Evolutionary conservation across 129 eudicot genomes (phyloP).

Genomic region (Rutidosis leptorrhynchoides): DNA sequence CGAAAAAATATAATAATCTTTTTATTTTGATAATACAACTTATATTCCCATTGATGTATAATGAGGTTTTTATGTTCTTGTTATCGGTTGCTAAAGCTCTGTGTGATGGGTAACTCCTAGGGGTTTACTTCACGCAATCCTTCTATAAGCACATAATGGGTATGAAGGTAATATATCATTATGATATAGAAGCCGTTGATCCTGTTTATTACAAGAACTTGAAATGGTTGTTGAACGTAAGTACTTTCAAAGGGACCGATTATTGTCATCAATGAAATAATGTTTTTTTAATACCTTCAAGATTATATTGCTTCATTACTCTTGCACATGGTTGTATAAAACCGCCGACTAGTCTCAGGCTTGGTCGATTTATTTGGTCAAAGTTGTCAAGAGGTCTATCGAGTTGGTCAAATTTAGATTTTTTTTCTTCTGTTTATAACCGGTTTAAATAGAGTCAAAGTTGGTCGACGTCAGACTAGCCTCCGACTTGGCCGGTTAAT

Average conservation of each 20-base stretch:
- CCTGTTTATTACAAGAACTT: conserved; percentile 96
- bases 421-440: no score
- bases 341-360: no score
- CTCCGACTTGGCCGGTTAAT: no score
- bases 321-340: no score
- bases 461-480: no score
- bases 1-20: neutral
- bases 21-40: neutral
- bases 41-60: neutral
- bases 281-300: neutral
- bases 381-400: no score
- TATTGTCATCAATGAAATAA: neutral
- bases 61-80: conserved; percentile 2
- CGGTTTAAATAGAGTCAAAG: no score
- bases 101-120: conserved; percentile 89
- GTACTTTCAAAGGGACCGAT: conserved; percentile 11
- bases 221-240: conserved; percentile 97
- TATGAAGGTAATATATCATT: conserved; percentile 97
- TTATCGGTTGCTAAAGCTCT: conserved; percentile 92
- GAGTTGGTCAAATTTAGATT: no score
- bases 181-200: conserved; percentile 98
- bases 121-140: conserved; percentile 92
- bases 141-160: conserved; percentile 97
- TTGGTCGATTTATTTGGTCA: no score
- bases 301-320: neutral